phyloP scores from a whole-genome alignment of 2,329 filamentous ascomycete genomes.

The Ophiostoma triangulosporum region DNA sequence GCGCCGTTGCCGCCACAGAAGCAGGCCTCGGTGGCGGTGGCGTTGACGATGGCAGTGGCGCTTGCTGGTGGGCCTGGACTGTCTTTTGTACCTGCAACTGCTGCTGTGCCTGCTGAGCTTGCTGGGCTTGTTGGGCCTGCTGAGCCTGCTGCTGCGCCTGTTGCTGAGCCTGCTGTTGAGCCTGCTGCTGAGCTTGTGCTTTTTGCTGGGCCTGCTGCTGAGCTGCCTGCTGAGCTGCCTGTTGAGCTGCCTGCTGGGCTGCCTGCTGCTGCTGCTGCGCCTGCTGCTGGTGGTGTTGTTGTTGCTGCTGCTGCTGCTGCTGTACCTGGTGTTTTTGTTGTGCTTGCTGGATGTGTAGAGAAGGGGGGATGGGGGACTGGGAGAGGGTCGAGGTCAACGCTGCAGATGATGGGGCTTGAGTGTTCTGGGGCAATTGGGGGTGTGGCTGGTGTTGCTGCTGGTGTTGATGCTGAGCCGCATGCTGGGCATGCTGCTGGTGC shows the following conservation, averaged over 20 bases:
- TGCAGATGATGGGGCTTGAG: conserved; percentile 20
- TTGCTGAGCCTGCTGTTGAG: conserved; percentile 14
- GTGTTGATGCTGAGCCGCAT: conserved; percentile 13
- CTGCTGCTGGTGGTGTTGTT: conserved; percentile 11
- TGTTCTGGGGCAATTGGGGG: conserved; percentile 7
- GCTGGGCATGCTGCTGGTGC: conserved; percentile 16
- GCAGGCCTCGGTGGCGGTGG: conserved; percentile 15
- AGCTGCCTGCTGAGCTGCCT: conserved; percentile 15
- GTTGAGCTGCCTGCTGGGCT: conserved; percentile 11
- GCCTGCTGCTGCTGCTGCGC: conserved; percentile 14
- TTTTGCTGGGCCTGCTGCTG: conserved; percentile 9
- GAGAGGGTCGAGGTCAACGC: conserved; percentile 31
- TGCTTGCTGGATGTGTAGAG: conserved; percentile 14
- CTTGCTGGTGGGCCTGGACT: conserved; percentile 20
- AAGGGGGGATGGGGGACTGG: conserved; percentile 30
- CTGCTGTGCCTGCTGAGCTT: conserved; percentile 19
- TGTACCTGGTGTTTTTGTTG: conserved; percentile 6
- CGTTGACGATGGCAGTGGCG: conserved; percentile 15
- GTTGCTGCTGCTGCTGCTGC: conserved; percentile 3
- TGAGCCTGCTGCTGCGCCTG: background rate
- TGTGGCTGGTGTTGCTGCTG: conserved; percentile 10
- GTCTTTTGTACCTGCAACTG: conserved; percentile 23
- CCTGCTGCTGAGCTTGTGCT: conserved; percentile 14
- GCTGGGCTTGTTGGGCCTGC: conserved; percentile 13
- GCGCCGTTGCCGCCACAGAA: conserved; percentile 15